Percentiles rank a stretch among this genome's conserved stretches.
Conservation (phyloP, 768 basidiomycete genomes). For the Rhizopogon vulgaris region DNA sequence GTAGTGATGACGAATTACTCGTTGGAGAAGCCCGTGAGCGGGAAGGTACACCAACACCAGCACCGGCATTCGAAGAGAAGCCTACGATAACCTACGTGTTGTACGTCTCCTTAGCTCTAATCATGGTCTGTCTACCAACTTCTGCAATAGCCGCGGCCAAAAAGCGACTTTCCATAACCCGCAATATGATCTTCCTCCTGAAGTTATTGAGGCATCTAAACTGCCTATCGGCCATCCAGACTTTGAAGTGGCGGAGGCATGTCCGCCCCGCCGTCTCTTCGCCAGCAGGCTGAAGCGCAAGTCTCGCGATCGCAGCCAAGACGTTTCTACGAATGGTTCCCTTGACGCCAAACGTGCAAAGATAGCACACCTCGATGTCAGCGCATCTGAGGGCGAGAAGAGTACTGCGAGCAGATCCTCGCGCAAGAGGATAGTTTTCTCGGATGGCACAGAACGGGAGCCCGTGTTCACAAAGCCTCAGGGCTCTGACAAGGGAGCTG, state of each 20-base stretch:
- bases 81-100: slow-evolving; percentile 69
- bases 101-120: slow-evolving; percentile 35
- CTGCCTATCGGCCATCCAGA: slow-evolving; percentile 61
- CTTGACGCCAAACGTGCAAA: slow-evolving; percentile 13
- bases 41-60: slow-evolving; percentile 30
- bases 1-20: slow-evolving; percentile 29
- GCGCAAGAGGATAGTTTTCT: background rate
- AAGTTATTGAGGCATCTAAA: slow-evolving; percentile 34
- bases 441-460: slow-evolving; percentile 4
- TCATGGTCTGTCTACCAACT: background rate
- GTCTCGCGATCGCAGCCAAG: slow-evolving; percentile 18
- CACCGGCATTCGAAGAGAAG: slow-evolving; percentile 40
- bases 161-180: slow-evolving; percentile 61
- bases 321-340: slow-evolving; percentile 1
- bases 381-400: slow-evolving; percentile 14
- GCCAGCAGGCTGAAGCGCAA: slow-evolving; percentile 27
- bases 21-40: slow-evolving; percentile 27
- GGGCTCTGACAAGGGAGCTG: background rate
- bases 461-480: slow-evolving; percentile 5
- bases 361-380: slow-evolving; percentile 3
- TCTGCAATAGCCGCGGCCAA: slow-evolving; percentile 54
- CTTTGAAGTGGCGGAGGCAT: slow-evolving; percentile 50
- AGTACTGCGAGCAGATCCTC: background rate
- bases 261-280: slow-evolving; percentile 56
- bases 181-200: slow-evolving; percentile 45